Base-by-base conservation (phyloP, 495 filamentous ascomycete species). In the Podospora appendiculata region DNA sequence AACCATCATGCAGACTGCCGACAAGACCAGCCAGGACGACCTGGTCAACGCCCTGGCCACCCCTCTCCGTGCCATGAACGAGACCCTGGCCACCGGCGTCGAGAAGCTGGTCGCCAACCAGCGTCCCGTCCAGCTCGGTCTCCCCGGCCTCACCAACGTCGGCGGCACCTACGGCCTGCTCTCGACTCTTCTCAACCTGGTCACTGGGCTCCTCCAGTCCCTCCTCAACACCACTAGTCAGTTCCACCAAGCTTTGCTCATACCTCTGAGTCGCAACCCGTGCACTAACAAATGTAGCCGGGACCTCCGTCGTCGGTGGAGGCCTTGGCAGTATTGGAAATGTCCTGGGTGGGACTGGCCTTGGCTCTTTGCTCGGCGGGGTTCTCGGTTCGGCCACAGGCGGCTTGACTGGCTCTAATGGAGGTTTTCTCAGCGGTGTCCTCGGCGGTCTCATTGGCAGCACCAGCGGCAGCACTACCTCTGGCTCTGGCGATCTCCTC, bases 381-480 rank as follows among this genome's bases (percentile, higher is more conserved):
- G 25, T 25, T 25, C 25, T 25, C 25, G 25, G 25, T 25, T 25
- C 25, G 25, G 25, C 5, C 25, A 25, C 25, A 25, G 55, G 40
- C 51, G 47, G 11, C 47, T 63, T 13, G 36, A 48, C 17, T 25
- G 25, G 25, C 19, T 25, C 11, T 44, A 41, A 32, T 25, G 25
- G 25, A 2, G 25, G 25, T 25, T 5, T 25, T 25, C 25, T 25
- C 25, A 25, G 25, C 25, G 25, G 25, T 25, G 25, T 25, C 25
- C 25, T 25, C 25, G 25, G 25, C 25, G 25, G 25, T 25, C 25
- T 25, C 25, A 25, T 5, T 10, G 42, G 46, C 39, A 19, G 48
- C 8, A 42, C 47, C 1, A 38, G 41, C 2, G 55, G 40, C 51
- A 50, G 11, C 47, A 60, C 16, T 18, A 48, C 17, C n/a, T n/a